Conservation (phyloP, 441 rosid genomes). For the Gossypium davidsonii region DNA sequence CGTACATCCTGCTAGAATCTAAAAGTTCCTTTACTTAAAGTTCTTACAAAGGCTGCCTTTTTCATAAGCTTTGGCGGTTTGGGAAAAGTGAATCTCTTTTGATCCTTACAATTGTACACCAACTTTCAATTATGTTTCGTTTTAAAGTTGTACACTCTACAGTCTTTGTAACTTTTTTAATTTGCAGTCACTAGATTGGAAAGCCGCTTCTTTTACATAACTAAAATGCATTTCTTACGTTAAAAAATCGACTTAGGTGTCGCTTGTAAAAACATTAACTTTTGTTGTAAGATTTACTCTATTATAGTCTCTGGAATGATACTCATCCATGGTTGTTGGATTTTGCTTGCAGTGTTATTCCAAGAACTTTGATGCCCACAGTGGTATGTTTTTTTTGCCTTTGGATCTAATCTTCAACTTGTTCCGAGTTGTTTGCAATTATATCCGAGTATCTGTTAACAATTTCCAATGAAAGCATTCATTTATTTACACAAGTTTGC, state of each 20-base stretch:
- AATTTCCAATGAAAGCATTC: background rate
- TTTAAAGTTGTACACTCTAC: background rate
- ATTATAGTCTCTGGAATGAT: background rate
- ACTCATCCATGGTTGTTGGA: constrained; percentile 14
- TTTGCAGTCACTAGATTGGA: background rate
- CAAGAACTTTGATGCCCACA: constrained; percentile 51
- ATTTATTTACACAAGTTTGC: background rate
- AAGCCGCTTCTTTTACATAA: background rate
- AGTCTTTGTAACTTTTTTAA: background rate
- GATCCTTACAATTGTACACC: constrained; percentile 24
- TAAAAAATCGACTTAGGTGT: background rate
- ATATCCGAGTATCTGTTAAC: background rate
- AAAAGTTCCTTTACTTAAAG: constrained; percentile 1
- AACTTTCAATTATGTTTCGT: constrained; percentile 10
- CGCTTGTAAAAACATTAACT: background rate
- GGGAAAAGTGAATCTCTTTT: constrained; percentile 17
- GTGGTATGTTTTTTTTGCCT: constrained; percentile 33
- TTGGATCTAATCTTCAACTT: background rate
- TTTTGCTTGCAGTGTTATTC: constrained; percentile 56
- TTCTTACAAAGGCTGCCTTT: background rate
- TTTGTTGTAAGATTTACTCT: background rate
- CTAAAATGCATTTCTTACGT: background rate
- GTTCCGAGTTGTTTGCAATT: constrained; percentile 5
- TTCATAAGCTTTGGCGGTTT: constrained; percentile 11
- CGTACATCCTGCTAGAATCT: background rate